phyloP scores from a whole-genome alignment of 73 alveolate genomes.

The Paramecium biaurelia region DNA sequence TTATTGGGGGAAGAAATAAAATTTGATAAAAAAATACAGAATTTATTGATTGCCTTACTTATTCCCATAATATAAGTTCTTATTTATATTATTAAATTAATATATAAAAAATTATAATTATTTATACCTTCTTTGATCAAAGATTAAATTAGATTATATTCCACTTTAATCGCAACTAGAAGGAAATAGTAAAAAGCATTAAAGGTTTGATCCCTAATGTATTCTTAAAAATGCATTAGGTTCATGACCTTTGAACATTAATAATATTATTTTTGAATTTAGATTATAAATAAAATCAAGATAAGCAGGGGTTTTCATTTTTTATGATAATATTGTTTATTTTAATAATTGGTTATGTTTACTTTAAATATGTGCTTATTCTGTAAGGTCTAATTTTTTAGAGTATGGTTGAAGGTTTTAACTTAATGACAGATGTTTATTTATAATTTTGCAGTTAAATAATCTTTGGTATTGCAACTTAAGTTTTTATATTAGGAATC shows the following conservation, averaged over 20 bases:
- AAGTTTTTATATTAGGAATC: neutral
- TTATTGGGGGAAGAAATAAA: neutral
- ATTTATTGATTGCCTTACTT: conserved; percentile 22
- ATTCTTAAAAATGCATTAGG: conserved; percentile 32
- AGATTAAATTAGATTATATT: neutral
- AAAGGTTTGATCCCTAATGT: conserved; percentile 37
- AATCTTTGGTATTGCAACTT: neutral
- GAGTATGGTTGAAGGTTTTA: neutral
- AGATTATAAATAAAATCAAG: neutral
- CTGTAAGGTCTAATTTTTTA: neutral
- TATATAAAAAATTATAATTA: neutral
- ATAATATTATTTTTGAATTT: neutral
- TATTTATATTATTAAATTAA: neutral
- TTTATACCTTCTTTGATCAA: conserved; percentile 17
- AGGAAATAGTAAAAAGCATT: neutral
- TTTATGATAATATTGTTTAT: neutral
- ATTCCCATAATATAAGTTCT: neutral
- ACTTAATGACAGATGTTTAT: neutral
- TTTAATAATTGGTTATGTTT: neutral
- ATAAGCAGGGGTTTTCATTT: neutral
- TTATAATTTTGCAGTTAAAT: neutral
- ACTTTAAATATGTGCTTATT: neutral
- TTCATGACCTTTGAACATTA: conserved; percentile 25
- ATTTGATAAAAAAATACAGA: neutral
- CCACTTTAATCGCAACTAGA: conserved; percentile 6